Percentiles rank a stretch among this genome's conserved stretches.
These are phyloP conservation scores for Chalara sp. DNA, from an alignment of 2,329 filamentous ascomycete species.

Conservation along the genomic window DNA sequence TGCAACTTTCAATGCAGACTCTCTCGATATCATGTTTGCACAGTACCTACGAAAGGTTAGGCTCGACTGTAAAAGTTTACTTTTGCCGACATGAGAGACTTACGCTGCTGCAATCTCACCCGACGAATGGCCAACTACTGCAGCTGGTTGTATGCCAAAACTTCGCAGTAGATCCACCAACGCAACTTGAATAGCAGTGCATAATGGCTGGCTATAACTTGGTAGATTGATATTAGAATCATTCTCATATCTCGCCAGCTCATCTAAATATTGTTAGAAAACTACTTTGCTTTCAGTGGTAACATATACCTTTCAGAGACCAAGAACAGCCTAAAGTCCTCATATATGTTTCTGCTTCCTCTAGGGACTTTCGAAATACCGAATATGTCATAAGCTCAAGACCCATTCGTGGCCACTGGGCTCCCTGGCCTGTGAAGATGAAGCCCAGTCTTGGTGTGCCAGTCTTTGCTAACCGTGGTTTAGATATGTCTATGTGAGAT, in stretches of 20 bases:
- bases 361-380: neutral
- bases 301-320: neutral
- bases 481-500: neutral
- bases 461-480: neutral
- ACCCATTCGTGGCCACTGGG: constrained; percentile 13
- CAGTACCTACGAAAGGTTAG: constrained; percentile 1
- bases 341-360: neutral
- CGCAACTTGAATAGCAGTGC: constrained; percentile 38
- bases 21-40: constrained; percentile 23
- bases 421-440: constrained; percentile 14
- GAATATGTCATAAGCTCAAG: constrained; percentile 4
- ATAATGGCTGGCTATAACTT: constrained; percentile 30
- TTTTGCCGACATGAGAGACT: neutral
- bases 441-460: neutral
- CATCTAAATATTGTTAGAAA: neutral
- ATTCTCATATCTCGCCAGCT: neutral
- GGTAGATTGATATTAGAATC: constrained; percentile 16
- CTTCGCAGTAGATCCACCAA: constrained; percentile 35
- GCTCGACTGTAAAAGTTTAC: neutral
- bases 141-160: constrained; percentile 31
- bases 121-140: constrained; percentile 37
- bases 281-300: neutral
- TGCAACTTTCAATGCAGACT: constrained; percentile 1
- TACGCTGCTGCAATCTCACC: constrained; percentile 35
- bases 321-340: constrained; percentile 1